Evolutionary conservation across 179 eudicot species (phyloP).

Genomic region (Beta lomatogona): DNA sequence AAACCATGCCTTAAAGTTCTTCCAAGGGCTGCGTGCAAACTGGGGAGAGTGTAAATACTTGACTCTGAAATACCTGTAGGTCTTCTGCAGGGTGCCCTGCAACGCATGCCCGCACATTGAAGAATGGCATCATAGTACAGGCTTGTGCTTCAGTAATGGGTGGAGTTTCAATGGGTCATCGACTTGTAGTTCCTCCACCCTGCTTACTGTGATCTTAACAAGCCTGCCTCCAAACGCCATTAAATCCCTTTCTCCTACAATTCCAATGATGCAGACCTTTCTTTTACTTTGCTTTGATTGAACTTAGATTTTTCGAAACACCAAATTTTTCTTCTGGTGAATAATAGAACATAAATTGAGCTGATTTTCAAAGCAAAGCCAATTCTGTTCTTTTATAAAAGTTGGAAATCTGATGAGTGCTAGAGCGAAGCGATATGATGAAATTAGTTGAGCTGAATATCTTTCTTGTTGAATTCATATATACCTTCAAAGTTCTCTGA

Average conservation of each 20-base stretch:
- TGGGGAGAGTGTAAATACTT: slow-evolving; percentile 35
- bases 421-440: slow-evolving; percentile 10
- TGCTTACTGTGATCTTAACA: slow-evolving; percentile 19
- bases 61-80: slow-evolving; percentile 50
- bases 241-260: background rate
- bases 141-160: slow-evolving; percentile 32
- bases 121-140: slow-evolving; percentile 49
- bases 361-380: too few relatives aligned
- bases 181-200: background rate
- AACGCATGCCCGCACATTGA: slow-evolving; percentile 33
- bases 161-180: slow-evolving; percentile 14
- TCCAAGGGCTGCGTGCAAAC: slow-evolving; percentile 19
- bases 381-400: background rate
- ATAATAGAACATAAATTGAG: too few relatives aligned
- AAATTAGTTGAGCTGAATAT: slow-evolving; percentile 22
- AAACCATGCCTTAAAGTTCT: background rate
- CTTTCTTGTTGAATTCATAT: slow-evolving; percentile 11
- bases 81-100: slow-evolving; percentile 44
- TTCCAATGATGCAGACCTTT: too few relatives aligned
- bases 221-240: slow-evolving; percentile 48
- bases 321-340: too few relatives aligned
- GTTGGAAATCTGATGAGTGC: background rate
- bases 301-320: too few relatives aligned
- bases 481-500: slow-evolving; percentile 26
- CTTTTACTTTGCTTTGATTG: too few relatives aligned